A percentile compares a stretch with the other conserved stretches of the same genome.
phyloP scores from a whole-genome alignment of 306 rosid species.

The Mimosa bimucronata region DNA sequence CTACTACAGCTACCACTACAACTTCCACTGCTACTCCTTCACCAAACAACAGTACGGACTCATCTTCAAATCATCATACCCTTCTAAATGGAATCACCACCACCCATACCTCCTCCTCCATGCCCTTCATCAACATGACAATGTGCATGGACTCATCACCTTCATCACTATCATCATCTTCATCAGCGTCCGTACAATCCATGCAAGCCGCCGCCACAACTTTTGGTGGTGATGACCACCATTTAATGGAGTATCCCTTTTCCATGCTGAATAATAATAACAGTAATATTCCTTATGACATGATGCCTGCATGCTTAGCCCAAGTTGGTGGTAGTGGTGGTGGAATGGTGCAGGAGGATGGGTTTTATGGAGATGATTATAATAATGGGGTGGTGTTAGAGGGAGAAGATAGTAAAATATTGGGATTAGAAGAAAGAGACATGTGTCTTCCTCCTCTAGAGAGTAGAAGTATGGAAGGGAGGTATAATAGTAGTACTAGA shows the following conservation, averaged over 20 bases:
- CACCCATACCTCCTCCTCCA: not conserved
- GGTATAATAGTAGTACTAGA: slow-evolving; percentile 25
- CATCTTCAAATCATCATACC: slow-evolving; percentile 44
- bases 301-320: slow-evolving; percentile 46
- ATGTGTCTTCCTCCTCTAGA: slow-evolving; percentile 66
- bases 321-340: slow-evolving; percentile 48
- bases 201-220: slow-evolving; percentile 43
- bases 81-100: slow-evolving; percentile 36
- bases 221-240: slow-evolving; percentile 22
- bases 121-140: slow-evolving; percentile 54
- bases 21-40: slow-evolving; percentile 42
- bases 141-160: slow-evolving; percentile 78
- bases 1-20: slow-evolving; percentile 11
- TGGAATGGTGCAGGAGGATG: slow-evolving; percentile 11
- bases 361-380: slow-evolving; percentile 40
- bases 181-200: slow-evolving; percentile 54
- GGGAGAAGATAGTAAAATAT: slow-evolving; percentile 43
- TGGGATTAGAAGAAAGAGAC: slow-evolving; percentile 60
- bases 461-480: slow-evolving; percentile 32
- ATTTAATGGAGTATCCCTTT: slow-evolving; percentile 49
- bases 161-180: slow-evolving; percentile 50
- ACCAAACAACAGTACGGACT: slow-evolving; percentile 54
- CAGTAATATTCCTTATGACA: slow-evolving; percentile 15
- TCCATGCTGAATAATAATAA: slow-evolving; percentile 41
- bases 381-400: slow-evolving; percentile 50